Base-by-base conservation (phyloP, 331 rosid genomes). In the Prunus yedoensis region DNA sequence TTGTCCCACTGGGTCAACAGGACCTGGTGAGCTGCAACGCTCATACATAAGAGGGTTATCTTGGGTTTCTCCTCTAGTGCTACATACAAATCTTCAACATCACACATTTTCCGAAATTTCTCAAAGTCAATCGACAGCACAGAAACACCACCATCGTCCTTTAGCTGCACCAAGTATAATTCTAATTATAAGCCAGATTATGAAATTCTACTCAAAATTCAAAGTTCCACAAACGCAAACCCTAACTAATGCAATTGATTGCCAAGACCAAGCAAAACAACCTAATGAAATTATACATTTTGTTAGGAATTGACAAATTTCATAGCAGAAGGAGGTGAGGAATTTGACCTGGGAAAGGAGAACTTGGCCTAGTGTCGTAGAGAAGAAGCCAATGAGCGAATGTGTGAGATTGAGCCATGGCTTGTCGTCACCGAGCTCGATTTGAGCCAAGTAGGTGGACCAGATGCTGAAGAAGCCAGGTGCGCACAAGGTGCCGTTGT, bases 11-110 rank as follows among this genome's bases (percentile, higher is more conserved):
- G 78, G 68, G 83, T 82, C 81, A 84, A 74, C 77, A 90, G 50
- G 73, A 87, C 88, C 96, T 89, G 87, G 75, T 94, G 99, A 74
- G 85, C 83, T 27, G 99, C 92, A 45, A 83, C 88, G 81, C 96
- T 80, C 90, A 84, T 80, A 74, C 99, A 90, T 82, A 74, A 69
- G 68, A 94, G 92, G 68, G 93, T 88, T 61, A 85, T 79, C 79
- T 88, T 90, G 68, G 97, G 97, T 68, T 83, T 87, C 68, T 83
- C 97, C 75, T 79, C 85, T 68, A 92, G 73, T 83, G 91, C 85
- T 53, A 66, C 75, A 30, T 85, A 88, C 73, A 90, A 79, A 35
- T 89, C 90, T 74, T 61, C 85, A 21, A 84, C 32, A 41, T 70
- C 82, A 23, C 84, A 90, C 25, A 56, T 64, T 52, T 80, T 83